phyloP scores from a whole-genome alignment of 495 filamentous ascomycete genomes.

The Trypethelium eluteriae region DNA sequence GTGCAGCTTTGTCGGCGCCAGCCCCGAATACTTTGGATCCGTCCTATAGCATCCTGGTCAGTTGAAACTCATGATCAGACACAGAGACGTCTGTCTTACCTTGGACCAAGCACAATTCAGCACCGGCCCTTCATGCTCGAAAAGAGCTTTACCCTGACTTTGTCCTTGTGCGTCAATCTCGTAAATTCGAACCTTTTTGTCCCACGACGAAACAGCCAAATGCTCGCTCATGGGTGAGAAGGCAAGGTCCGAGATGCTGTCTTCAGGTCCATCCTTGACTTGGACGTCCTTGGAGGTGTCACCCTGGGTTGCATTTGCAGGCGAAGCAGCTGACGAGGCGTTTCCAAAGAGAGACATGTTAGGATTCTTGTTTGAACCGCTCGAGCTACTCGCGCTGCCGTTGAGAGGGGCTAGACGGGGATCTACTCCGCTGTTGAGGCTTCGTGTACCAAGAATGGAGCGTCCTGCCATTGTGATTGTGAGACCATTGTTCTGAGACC shows the following conservation, averaged over 20 bases:
- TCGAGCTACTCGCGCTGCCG: neutral
- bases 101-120: constrained; percentile 75
- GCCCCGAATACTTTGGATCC: constrained; percentile 70
- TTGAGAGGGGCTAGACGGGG: neutral
- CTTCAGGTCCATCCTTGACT: constrained; percentile 66
- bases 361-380: neutral
- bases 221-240: constrained; percentile 75
- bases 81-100: constrained; percentile 44
- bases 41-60: constrained; percentile 40
- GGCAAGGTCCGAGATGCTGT: constrained; percentile 74
- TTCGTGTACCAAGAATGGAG: neutral
- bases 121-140: constrained; percentile 69
- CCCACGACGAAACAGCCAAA: constrained; percentile 83
- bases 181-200: constrained; percentile 89
- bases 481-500: neutral
- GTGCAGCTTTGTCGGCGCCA: constrained; percentile 76
- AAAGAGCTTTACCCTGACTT: constrained; percentile 68
- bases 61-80: neutral
- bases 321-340: constrained; percentile 40
- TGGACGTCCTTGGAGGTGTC: constrained; percentile 85
- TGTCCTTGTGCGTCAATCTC: constrained; percentile 65
- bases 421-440: neutral
- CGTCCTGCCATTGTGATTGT: neutral
- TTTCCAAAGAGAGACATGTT: constrained; percentile 65
- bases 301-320: constrained; percentile 64